Conservation (phyloP, 2,329 filamentous ascomycete species). For the Colletotrichum sp. region DNA sequence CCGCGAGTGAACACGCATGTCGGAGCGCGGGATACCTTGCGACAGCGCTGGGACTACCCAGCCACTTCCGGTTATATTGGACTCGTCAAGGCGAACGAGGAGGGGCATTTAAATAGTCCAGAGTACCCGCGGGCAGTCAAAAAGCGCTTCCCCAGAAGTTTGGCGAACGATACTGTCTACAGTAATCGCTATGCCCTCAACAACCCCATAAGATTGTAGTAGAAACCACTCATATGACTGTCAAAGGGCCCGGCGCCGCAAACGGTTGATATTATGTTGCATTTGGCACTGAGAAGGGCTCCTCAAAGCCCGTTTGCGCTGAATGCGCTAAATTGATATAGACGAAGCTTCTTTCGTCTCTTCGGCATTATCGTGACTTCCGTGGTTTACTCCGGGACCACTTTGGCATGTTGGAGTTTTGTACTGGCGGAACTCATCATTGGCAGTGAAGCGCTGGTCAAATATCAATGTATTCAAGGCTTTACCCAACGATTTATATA, state of each 20-base stretch:
- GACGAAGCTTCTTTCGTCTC: neutral
- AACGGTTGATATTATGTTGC: neutral
- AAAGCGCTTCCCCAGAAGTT: neutral
- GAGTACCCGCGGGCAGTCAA: neutral
- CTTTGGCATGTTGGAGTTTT: neutral
- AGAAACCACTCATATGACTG: neutral
- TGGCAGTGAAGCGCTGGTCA: neutral
- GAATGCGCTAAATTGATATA: neutral
- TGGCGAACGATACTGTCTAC: neutral
- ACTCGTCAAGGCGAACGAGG: neutral
- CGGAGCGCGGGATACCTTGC: neutral
- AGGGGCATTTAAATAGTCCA: neutral
- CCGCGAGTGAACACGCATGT: too few relatives aligned
- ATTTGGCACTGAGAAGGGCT: neutral
- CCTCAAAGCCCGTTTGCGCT: neutral
- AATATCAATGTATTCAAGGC: neutral
- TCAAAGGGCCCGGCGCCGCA: neutral
- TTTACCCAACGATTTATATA: neutral
- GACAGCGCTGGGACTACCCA: neutral
- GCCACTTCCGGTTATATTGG: neutral
- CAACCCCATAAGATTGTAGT: neutral
- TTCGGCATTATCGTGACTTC: neutral
- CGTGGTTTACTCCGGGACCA: neutral
- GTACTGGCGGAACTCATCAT: neutral
- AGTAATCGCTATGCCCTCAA: neutral